These are phyloP conservation scores for Yamadazyma kitorensis DNA, from an alignment of 805 yeast genomes.

Conservation along the genomic window DNA sequence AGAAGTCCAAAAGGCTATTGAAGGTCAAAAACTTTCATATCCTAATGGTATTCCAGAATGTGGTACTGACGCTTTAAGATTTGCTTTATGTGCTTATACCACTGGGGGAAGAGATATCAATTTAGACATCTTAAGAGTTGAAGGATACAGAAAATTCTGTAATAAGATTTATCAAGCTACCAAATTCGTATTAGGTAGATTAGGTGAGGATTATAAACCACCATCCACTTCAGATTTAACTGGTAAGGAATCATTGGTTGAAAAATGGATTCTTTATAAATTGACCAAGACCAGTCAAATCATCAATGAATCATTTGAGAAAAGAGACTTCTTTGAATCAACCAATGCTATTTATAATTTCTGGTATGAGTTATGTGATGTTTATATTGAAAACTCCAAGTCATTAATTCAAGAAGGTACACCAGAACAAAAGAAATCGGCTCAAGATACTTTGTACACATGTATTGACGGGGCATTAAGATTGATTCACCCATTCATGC, in stretches of 20 bases:
- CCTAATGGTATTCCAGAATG: slow-evolving; percentile 99
- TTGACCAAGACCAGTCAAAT: slow-evolving; percentile 65
- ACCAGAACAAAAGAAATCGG: slow-evolving; percentile 77
- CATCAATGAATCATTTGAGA: slow-evolving; percentile 66
- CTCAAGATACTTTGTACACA: slow-evolving; percentile 91
- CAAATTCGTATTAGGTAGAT: slow-evolving; percentile 88
- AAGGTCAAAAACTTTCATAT: slow-evolving; percentile 84
- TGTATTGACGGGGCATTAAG: slow-evolving; percentile 88
- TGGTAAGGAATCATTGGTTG: slow-evolving; percentile 87
- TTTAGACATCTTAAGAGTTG: slow-evolving; percentile 92
- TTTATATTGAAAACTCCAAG: slow-evolving; percentile 97
- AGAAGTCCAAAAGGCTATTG: slow-evolving; percentile 82
- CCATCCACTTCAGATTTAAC: slow-evolving; percentile 60
- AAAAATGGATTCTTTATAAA: slow-evolving; percentile 93
- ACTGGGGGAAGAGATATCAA: slow-evolving; percentile 99
- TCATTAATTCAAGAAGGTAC: slow-evolving; percentile 89
- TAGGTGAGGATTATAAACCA: slow-evolving; percentile 86
- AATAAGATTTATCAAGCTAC: slow-evolving; percentile 99
- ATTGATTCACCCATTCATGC: slow-evolving; percentile 98
- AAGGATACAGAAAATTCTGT: slow-evolving; percentile 99
- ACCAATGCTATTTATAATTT: slow-evolving; percentile 86
- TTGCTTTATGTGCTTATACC: slow-evolving; percentile 96
- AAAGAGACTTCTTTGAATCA: slow-evolving; percentile 84
- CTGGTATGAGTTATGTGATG: slow-evolving; percentile 97
- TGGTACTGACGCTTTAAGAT: slow-evolving; percentile 98